Conservation (phyloP, 164 flowering plant genomes). For the Nymphaea colorata region DNA sequence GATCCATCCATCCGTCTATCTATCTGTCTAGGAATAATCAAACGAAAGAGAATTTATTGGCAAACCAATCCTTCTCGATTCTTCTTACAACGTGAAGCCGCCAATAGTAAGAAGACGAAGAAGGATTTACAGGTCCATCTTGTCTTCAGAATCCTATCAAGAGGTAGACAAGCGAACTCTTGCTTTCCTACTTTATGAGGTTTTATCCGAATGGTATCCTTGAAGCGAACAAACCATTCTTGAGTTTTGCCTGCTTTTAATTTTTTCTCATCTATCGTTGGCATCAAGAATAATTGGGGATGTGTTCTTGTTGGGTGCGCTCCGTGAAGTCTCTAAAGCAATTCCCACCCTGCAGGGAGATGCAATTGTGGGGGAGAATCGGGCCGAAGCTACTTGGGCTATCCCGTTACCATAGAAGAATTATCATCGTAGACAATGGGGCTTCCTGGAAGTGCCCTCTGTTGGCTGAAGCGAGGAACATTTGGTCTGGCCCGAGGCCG, state of each 20-base stretch:
- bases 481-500: constrained; percentile 2
- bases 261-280: neutral
- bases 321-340: neutral
- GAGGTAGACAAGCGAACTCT: neutral
- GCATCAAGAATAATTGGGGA: neutral
- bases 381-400: neutral
- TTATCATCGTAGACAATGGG: neutral
- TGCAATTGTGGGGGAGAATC: neutral
- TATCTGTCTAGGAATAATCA: too few species aligned
- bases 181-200: neutral
- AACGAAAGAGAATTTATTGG: too few species aligned
- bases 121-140: too few species aligned
- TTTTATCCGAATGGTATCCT: too few species aligned
- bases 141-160: neutral
- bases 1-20: too few species aligned
- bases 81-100: too few species aligned
- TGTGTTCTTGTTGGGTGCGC: neutral
- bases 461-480: neutral
- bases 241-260: neutral
- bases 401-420: neutral
- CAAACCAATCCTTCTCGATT: too few species aligned
- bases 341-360: neutral
- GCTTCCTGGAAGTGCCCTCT: neutral
- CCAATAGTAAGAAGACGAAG: too few species aligned
- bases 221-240: neutral